Evolutionary conservation across 2,329 filamentous ascomycete species (phyloP).

Genomic region (Aspergillus fumigatus): DNA sequence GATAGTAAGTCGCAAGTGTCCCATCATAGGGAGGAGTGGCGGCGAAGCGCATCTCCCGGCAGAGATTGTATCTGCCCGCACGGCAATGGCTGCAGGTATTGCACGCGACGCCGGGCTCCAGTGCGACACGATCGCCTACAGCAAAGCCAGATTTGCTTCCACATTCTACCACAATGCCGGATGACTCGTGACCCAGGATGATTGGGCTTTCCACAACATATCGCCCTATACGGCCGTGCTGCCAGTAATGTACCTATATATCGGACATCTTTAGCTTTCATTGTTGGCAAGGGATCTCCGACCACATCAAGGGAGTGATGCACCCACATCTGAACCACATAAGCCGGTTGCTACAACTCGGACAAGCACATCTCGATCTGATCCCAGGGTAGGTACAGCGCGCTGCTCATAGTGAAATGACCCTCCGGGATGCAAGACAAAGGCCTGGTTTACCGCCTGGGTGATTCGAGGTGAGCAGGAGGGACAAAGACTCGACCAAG

Average conservation of each 20-base stretch:
- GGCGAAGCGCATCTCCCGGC: slow-evolving; percentile 77
- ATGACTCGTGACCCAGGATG: slow-evolving; percentile 62
- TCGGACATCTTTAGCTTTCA: neutral
- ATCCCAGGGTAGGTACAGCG: slow-evolving; percentile 13
- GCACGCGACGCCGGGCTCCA: slow-evolving; percentile 69
- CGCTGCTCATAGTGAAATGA: slow-evolving; percentile 20
- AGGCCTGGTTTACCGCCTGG: slow-evolving; percentile 10
- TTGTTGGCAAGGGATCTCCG: neutral
- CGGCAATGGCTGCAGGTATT: slow-evolving; percentile 68
- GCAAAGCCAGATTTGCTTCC: slow-evolving; percentile 54
- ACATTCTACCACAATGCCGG: slow-evolving; percentile 57
- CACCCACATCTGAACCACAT: slow-evolving; percentile 70
- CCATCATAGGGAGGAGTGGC: slow-evolving; percentile 85
- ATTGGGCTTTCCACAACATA: slow-evolving; percentile 34
- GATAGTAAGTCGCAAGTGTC: slow-evolving; percentile 78
- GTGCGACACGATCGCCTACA: slow-evolving; percentile 65
- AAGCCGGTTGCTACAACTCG: slow-evolving; percentile 77
- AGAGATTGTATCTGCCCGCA: slow-evolving; percentile 79
- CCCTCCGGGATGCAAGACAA: slow-evolving; percentile 18
- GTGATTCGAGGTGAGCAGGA: neutral
- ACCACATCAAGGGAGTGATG: neutral
- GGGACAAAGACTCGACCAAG: no score
- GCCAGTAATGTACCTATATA: slow-evolving; percentile 37
- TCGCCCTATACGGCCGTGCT: slow-evolving; percentile 34
- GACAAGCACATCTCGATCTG: slow-evolving; percentile 65